Evolutionary conservation across 345 rosid species (phyloP).

Genomic region (Gossypioides kirkii): DNA sequence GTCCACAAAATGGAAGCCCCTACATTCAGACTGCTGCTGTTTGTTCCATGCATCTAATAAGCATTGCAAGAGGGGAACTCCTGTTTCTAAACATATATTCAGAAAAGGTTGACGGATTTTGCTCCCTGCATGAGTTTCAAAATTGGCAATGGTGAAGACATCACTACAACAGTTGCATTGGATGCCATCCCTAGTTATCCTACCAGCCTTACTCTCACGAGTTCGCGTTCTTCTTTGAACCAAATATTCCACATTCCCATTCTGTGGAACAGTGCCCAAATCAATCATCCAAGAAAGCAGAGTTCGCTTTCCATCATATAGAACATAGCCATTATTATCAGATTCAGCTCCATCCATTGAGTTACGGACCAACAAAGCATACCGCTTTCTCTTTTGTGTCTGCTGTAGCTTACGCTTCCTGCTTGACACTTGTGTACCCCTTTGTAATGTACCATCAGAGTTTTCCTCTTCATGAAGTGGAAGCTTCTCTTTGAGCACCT

Average conservation of each 20-base stretch:
- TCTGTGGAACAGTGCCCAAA: slow-evolving; percentile 43
- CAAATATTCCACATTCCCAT: slow-evolving; percentile 56
- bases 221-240: slow-evolving; percentile 32
- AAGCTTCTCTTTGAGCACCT: slow-evolving; percentile 22
- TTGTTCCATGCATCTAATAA: slow-evolving; percentile 65
- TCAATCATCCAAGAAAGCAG: slow-evolving; percentile 88
- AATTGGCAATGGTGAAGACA: slow-evolving; percentile 42
- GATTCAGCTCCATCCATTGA: slow-evolving; percentile 44
- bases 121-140: slow-evolving; percentile 69
- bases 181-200: slow-evolving; percentile 60
- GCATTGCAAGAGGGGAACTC: slow-evolving; percentile 65
- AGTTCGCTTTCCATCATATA: slow-evolving; percentile 72
- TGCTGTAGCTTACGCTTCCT: slow-evolving; percentile 43
- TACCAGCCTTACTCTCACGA: slow-evolving; percentile 34
- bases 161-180: slow-evolving; percentile 68
- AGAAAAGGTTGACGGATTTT: slow-evolving; percentile 38
- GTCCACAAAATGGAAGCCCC: slow-evolving; percentile 65
- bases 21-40: slow-evolving; percentile 42
- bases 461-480: slow-evolving; percentile 10
- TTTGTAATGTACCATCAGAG: slow-evolving; percentile 19
- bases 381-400: slow-evolving; percentile 51
- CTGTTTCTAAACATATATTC: slow-evolving; percentile 63
- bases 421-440: slow-evolving; percentile 16
- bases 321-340: slow-evolving; percentile 49
- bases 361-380: slow-evolving; percentile 60